These are phyloP conservation scores for Drechslerella stenobrocha DNA, from an alignment of 2,329 filamentous ascomycete species.

Conservation along the genomic window DNA sequence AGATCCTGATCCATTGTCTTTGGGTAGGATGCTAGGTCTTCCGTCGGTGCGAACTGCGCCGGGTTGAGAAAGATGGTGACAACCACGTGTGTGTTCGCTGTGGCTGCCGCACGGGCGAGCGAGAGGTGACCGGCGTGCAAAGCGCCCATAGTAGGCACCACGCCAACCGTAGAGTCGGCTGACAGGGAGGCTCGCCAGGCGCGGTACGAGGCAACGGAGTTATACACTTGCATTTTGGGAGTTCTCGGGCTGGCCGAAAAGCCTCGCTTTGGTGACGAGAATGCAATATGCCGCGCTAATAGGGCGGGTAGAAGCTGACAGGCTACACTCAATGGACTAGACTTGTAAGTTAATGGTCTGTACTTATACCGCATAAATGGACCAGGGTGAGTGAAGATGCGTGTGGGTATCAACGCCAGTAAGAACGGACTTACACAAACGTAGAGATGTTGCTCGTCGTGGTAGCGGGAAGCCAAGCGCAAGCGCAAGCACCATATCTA, in stretches of 20 bases:
- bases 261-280: neutral
- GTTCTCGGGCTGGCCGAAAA: conserved; percentile 59
- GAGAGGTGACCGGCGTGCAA: conserved; percentile 89
- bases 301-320: neutral
- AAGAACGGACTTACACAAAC: no score
- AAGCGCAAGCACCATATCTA: no score
- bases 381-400: neutral
- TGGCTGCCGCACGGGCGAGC: conserved; percentile 79
- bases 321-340: conserved; percentile 25
- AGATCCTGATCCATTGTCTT: conserved; percentile 83
- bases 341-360: conserved; percentile 44
- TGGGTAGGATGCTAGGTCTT: conserved; percentile 87
- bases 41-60: conserved; percentile 86
- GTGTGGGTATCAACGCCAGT: neutral
- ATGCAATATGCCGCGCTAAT: neutral
- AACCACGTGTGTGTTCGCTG: conserved; percentile 81
- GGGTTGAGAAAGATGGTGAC: conserved; percentile 96
- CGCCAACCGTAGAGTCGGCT: conserved; percentile 71
- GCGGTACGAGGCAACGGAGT: conserved; percentile 72
- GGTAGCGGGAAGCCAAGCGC: no score
- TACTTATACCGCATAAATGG: neutral
- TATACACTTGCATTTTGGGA: conserved; percentile 68
- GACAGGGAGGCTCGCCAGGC: conserved; percentile 69
- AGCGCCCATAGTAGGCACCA: conserved; percentile 97
- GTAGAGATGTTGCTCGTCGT: no score